phyloP scores from a whole-genome alignment of 2,329 filamentous ascomycete genomes.

The Hymenoscyphus linearis region DNA sequence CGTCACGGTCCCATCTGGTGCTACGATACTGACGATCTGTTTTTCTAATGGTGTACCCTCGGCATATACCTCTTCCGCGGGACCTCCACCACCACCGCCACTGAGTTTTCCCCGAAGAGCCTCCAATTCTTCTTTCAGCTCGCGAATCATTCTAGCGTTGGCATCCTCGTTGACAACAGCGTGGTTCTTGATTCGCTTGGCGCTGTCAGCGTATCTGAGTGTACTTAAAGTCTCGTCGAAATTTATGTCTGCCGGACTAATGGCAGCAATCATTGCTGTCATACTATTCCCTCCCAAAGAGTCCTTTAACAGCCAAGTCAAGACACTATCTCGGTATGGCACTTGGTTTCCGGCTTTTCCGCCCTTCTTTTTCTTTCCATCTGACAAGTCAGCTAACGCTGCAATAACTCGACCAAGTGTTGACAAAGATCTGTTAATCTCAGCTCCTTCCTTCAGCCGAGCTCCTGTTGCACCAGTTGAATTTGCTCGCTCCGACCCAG shows the following conservation, averaged over 20 bases:
- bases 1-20: slow-evolving; percentile 78
- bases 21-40: slow-evolving; percentile 92
- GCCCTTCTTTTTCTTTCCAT: slow-evolving; percentile 67
- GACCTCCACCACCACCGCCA: slow-evolving; percentile 46
- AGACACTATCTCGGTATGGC: slow-evolving; percentile 91
- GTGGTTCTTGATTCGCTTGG: slow-evolving; percentile 99
- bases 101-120: slow-evolving; percentile 81
- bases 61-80: slow-evolving; percentile 79
- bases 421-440: slow-evolving; percentile 95
- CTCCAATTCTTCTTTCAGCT: slow-evolving; percentile 90
- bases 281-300: slow-evolving; percentile 97
- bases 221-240: slow-evolving; percentile 97
- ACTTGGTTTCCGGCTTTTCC: slow-evolving; percentile 67
- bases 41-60: slow-evolving; percentile 89
- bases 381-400: slow-evolving; percentile 83
- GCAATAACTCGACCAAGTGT: slow-evolving; percentile 97
- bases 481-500: slow-evolving; percentile 93
- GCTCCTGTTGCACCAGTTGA: slow-evolving; percentile 95
- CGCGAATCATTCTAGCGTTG: slow-evolving; percentile 97
- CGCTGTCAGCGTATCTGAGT: slow-evolving; percentile 91
- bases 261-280: slow-evolving; percentile 99
- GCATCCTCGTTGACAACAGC: slow-evolving; percentile 98
- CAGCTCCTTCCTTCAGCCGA: slow-evolving; percentile 91
- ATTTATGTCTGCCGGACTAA: slow-evolving; percentile 97
- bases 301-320: slow-evolving; percentile 96